Evolutionary conservation across 2,329 filamentous ascomycete species (phyloP), one percentile per base, ranked within the genome.

Genomic region (Elsinoe australis): DNA sequence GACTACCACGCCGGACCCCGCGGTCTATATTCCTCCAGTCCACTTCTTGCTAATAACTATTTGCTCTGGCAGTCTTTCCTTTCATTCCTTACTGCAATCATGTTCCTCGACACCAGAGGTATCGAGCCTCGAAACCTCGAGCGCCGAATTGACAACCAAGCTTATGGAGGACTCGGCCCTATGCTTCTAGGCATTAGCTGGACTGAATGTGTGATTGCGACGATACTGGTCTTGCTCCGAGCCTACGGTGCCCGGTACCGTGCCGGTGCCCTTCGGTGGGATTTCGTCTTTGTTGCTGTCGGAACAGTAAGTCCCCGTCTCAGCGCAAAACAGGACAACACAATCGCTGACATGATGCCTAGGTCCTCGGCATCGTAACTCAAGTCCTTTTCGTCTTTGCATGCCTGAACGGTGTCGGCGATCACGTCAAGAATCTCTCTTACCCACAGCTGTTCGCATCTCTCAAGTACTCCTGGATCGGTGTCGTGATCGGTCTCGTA

Each of bases 341-440:
- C n/a, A n/a, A n/a, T n/a, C n/a, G n/a, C n/a, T n/a, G n/a, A n/a
- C n/a, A n/a, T 32, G 9, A 32, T 10, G 39, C 26, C 24, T 10
- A 44, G 39, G 9, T 44, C 28, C 17, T 44, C 14, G 39, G 39
- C 14, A 17, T 12, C 26, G 39, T 44, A 6, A 48, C 45, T 7
- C 31, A 48, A 48, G 45, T 31, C 6, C 33, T 48, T 10, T 48
- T 48, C 33, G 34, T 39, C 14, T 36, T 48, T 9, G 45, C 45
- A 12, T 36, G 32, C 22, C 18, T 36, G 22, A 48, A 48, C 22
- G 45, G 45, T n/a, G 26, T 48, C 7, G 45, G 45, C 7, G 18
- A 31, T 5, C 45, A 39, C 21, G 21, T 35, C 12, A 10, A n/a
- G 9, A n/a, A 29, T 12, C 18, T 48, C 6, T 48, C 45, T 6